A percentile compares a stretch with the other conserved stretches of the same genome.
Evolutionary conservation across 2,329 filamentous ascomycete genomes (phyloP).

Genomic region (Phialocephala sp.): DNA sequence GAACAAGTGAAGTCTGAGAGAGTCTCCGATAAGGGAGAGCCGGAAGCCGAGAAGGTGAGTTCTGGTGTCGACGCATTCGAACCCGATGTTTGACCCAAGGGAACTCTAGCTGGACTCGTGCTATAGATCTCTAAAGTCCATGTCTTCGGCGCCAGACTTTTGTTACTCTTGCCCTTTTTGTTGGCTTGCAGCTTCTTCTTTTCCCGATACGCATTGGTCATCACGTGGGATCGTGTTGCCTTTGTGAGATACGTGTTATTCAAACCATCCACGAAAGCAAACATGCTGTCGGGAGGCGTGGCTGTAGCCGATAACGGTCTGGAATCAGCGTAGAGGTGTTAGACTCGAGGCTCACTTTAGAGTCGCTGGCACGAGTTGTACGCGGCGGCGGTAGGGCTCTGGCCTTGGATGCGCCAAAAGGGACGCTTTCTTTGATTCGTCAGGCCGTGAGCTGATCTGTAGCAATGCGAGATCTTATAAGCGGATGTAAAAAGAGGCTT

Average conservation of each 20-base stretch:
- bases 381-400: neutral
- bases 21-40: neutral
- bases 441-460: neutral
- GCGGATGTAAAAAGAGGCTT: neutral
- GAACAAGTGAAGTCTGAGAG: neutral
- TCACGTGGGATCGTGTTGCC: slow-evolving; percentile 7
- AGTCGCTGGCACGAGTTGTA: neutral
- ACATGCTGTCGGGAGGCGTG: neutral
- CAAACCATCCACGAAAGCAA: slow-evolving; percentile 10
- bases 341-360: neutral
- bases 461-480: neutral
- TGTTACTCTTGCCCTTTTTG: neutral
- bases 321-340: neutral
- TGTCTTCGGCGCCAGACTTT: neutral
- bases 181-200: slow-evolving; percentile 12
- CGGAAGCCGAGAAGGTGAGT: slow-evolving; percentile 1
- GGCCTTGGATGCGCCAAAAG: neutral
- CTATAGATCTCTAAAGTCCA: slow-evolving; percentile 4
- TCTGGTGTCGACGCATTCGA: slow-evolving; percentile 1
- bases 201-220: slow-evolving; percentile 11
- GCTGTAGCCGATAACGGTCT: neutral
- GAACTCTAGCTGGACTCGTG: neutral
- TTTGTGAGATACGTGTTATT: slow-evolving; percentile 3
- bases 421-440: neutral
- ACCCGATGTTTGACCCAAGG: neutral